A percentile compares a stretch with the other conserved stretches of the same genome.
Evolutionary conservation across 768 basidiomycete genomes (phyloP).

Genomic region (Collybia sordida): DNA sequence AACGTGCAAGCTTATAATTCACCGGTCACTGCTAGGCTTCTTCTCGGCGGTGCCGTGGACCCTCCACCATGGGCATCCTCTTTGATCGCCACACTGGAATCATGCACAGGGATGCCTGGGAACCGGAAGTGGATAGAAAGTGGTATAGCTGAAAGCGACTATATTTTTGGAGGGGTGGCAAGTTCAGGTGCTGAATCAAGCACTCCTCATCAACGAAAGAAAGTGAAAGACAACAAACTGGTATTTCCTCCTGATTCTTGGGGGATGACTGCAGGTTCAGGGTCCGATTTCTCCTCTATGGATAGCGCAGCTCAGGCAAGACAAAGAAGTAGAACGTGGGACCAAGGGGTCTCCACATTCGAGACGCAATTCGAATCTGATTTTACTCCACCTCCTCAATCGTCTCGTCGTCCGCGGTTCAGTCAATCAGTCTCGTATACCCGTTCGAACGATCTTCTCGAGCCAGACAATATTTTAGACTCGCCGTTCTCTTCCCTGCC

Average conservation of each 20-base stretch:
- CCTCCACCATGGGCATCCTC: constrained; percentile 78
- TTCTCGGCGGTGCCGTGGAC: constrained; percentile 76
- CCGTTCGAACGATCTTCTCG: constrained; percentile 4
- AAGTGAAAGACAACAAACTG: constrained; percentile 37
- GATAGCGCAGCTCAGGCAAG: constrained; percentile 16
- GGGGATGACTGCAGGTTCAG: constrained; percentile 48
- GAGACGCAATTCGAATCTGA: constrained; percentile 48
- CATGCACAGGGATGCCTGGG: constrained; percentile 70
- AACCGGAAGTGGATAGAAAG: constrained; percentile 69
- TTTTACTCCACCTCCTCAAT: constrained; percentile 29
- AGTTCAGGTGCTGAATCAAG: constrained; percentile 36
- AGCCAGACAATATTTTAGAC: constrained; percentile 1
- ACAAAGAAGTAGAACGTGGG: constrained; percentile 30
- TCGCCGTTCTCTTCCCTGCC: neutral
- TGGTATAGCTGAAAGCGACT: constrained; percentile 34
- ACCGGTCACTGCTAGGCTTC: constrained; percentile 72
- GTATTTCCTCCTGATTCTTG: constrained; percentile 68
- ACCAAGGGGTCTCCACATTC: constrained; percentile 31
- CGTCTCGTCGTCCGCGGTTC: constrained; percentile 17
- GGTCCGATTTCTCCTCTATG: constrained; percentile 53
- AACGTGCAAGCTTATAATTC: constrained; percentile 79
- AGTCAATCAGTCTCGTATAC: constrained; percentile 29
- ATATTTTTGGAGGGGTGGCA: constrained; percentile 60
- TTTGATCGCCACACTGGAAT: constrained; percentile 73
- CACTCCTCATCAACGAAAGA: constrained; percentile 43